Conservation (phyloP, 192 early-diverging fungal genomes). For the Spinellus fusiger region DNA sequence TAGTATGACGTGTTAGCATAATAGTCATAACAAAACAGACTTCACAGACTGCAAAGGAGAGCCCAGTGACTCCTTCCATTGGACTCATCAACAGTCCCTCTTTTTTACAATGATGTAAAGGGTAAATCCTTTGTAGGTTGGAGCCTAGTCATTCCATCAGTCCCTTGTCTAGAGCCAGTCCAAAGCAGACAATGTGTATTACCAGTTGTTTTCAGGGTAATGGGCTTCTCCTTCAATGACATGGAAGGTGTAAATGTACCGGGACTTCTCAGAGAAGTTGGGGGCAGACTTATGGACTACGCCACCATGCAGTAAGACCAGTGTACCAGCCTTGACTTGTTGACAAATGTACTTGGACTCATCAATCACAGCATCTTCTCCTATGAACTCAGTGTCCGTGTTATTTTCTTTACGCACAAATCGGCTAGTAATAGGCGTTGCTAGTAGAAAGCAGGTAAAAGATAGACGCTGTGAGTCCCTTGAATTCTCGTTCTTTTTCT, state of each 20-base stretch:
- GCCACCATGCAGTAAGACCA: slow-evolving; percentile 88
- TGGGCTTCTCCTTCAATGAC: slow-evolving; percentile 69
- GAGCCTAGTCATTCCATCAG: too few relatives aligned
- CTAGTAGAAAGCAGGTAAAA: slow-evolving; percentile 14
- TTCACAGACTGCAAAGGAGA: too few relatives aligned
- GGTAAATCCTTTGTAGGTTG: too few relatives aligned
- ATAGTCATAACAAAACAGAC: too few relatives aligned
- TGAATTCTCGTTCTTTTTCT: neutral
- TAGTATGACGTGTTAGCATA: too few relatives aligned
- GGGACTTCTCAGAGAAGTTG: slow-evolving; percentile 68
- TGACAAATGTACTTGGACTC: slow-evolving; percentile 47
- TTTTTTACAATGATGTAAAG: too few relatives aligned
- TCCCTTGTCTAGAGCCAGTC: too few relatives aligned
- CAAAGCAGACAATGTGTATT: too few relatives aligned
- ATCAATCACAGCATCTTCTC: slow-evolving; percentile 35
- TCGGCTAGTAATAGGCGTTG: slow-evolving; percentile 52
- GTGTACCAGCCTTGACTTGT: slow-evolving; percentile 60
- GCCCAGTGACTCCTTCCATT: too few relatives aligned
- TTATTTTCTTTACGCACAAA: slow-evolving; percentile 54
- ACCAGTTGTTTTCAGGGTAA: slow-evolving; percentile 83
- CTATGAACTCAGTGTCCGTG: slow-evolving; percentile 54
- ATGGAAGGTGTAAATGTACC: slow-evolving; percentile 96
- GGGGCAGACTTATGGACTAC: slow-evolving; percentile 79
- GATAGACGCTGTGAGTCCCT: neutral
- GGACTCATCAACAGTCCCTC: too few relatives aligned